Base-by-base conservation (phyloP, 139 green algal species). In the Desmodesmus armatus region DNA sequence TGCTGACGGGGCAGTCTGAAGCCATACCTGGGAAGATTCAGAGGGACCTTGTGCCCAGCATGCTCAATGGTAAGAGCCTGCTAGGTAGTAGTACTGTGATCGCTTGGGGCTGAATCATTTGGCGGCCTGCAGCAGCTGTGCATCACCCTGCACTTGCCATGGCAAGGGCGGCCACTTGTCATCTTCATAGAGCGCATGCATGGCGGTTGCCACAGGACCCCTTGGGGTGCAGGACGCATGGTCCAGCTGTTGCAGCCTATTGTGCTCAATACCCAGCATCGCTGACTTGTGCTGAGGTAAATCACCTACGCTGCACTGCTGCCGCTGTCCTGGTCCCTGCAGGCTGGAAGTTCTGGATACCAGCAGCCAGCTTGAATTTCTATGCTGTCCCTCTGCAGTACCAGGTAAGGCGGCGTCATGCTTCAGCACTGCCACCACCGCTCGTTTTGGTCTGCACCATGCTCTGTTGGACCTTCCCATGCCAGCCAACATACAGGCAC, bases 321-420 rank as follows among this genome's bases (percentile, higher is more conserved):
- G n/a, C n/a, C n/a, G n/a, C n/a, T n/a, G n/a, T n/a, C 7, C 9
- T 9, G 44, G 73, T 35, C 44, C n/a, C 29, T 72, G 41, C 92
- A 94, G 93, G 95, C 15, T 98, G 95, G 95, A 96, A 96, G 83
- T 98, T 98, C 84, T 98, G 95, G 95, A 85, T 98, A 17, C 95
- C 95, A 49, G 95, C 95, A 27, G 91, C 94, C 6, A 91, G 78
- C 44, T 58, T 97, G 65, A 98, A 98, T 85, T 98, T 98, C 67
- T 94, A 88, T 73, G 43, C 87, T 17, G 78, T 98, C 0, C 95
- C 95, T 7, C 70, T 98, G 40, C 70, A 91, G 65, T 75, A 91
- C 55, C 92, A 96, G 86, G n/a, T 88, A 88, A 60, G 3, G 70
- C 63, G 29, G 63, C n/a, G 9, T 79, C 53, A 62, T 55, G 5